Evolutionary conservation across 2,329 filamentous ascomycete species (phyloP).

Genomic region (Capronia americana): DNA sequence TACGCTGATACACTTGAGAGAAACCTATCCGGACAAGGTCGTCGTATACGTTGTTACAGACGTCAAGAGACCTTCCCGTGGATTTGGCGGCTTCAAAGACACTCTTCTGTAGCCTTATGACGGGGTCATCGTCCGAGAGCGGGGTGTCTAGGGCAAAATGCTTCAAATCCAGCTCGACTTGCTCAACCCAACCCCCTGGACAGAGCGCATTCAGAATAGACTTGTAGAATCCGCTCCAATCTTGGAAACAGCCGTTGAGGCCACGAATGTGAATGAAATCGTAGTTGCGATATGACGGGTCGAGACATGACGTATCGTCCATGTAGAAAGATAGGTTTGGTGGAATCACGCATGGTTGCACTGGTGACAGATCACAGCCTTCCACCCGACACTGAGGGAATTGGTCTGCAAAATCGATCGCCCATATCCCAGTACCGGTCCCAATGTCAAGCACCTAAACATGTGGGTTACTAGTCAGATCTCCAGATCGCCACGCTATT

Average conservation of each 20-base stretch:
- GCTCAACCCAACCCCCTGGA: conserved; percentile 1
- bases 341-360: not conserved
- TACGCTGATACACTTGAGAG: not conserved
- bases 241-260: not conserved
- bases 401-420: conserved; percentile 1
- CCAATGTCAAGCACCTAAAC: not conserved
- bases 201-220: not conserved
- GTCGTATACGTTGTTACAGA: not conserved
- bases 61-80: conserved; percentile 2
- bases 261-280: conserved; percentile 5
- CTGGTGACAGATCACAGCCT: not conserved
- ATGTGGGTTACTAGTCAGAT: not conserved
- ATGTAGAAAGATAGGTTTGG: conserved; percentile 1
- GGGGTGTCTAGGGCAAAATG: not conserved
- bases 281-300: not conserved
- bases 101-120: not conserved
- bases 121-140: not conserved
- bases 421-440: conserved; percentile 1
- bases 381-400: not conserved
- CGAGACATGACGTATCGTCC: not conserved
- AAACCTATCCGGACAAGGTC: not conserved
- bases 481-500: not conserved
- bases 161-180: not conserved
- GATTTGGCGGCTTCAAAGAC: not conserved
- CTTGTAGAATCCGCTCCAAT: not conserved